Evolutionary conservation across 768 basidiomycete species (phyloP), one percentile per base, ranked within the genome.

Genomic region (Fibroporia radiculosa): DNA sequence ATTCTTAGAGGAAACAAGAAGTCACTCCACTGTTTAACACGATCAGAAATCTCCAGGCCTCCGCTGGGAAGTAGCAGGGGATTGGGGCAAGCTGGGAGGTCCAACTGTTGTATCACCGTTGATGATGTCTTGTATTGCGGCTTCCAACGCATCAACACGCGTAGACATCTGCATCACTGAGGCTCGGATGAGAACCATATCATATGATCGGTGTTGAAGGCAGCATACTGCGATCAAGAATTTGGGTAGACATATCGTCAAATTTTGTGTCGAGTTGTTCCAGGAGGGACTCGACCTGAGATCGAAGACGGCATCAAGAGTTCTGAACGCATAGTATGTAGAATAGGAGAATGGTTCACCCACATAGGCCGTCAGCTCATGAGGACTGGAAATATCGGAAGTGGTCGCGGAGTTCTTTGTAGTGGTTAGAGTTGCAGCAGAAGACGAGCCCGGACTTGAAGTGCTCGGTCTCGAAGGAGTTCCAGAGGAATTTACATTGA

Each of bases 361-460:
- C 60, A 96, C 93, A 66, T 93, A 96, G 18, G 90, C 90, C 24
- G 93, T 95, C 52, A 96, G 65, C 62, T 96, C 93, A 61, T 93
- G 92, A 1, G 93, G 93, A 56, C 88, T 91, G 2, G 92, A 90
- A 27, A 90, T 90, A 54, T 92, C 87, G 46, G 69, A 69, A 0
- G 72, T 63, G 51, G 56, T 63, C 27, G 64, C 28, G 3, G 51
- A 26, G 14, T 48, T 28, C 40, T 58, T 58, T 11, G 48, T 13
- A 19, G 49, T 31, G 26, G 24, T 46, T 20, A 50, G 36, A 4
- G 54, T 44, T 20, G 55, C 38, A 10, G 51, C 42, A 8, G 55
- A 25, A 47, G 47, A 24, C 66, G 68, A 40, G 59, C 68, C 45
- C 66, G 66, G 40, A 60, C 49, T 47, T 6, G 52, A 62, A 3